Conservation (phyloP, 2,329 filamentous ascomycete genomes). For the Gaeumannomyces sp. region DNA sequence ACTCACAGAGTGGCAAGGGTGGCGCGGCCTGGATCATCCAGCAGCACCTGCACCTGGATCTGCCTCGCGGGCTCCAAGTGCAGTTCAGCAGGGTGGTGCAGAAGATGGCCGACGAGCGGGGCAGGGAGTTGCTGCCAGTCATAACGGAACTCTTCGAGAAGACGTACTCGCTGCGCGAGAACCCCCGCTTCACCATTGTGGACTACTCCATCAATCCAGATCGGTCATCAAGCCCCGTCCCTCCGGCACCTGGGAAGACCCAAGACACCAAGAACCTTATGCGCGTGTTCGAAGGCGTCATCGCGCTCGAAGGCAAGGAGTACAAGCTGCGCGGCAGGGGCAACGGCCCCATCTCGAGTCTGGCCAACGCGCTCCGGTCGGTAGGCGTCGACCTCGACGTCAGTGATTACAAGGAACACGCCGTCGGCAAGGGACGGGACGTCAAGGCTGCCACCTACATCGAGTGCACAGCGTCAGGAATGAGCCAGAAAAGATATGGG, state of each 20-base stretch:
- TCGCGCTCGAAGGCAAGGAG: constrained; percentile 76
- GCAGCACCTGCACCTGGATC: constrained; percentile 80
- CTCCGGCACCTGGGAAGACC: constrained; percentile 61
- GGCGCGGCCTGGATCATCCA: constrained; percentile 93
- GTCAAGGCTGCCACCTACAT: constrained; percentile 96
- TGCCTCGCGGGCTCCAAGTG: constrained; percentile 86
- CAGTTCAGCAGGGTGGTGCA: constrained; percentile 89
- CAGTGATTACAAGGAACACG: constrained; percentile 92
- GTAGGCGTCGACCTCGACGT: constrained; percentile 86
- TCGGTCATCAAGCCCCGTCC: constrained; percentile 67
- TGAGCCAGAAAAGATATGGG: constrained; percentile 74
- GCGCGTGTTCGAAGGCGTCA: constrained; percentile 77
- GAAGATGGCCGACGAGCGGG: constrained; percentile 68
- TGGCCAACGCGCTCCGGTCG: constrained; percentile 72
- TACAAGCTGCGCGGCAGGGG: constrained; percentile 73
- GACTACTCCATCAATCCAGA: constrained; percentile 91
- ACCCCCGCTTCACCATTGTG: constrained; percentile 78
- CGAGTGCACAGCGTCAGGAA: constrained; percentile 68
- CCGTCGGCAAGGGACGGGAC: constrained; percentile 72
- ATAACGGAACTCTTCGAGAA: constrained; percentile 84
- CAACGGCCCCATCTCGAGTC: constrained; percentile 83
- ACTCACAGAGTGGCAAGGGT: constrained; percentile 92
- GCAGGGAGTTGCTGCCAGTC: constrained; percentile 73
- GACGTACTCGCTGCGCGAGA: constrained; percentile 77
- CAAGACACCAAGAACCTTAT: constrained; percentile 72